Percentiles rank a stretch among this genome's conserved stretches.
Conservation (phyloP, 495 filamentous ascomycete species). For the Podospora conica region DNA sequence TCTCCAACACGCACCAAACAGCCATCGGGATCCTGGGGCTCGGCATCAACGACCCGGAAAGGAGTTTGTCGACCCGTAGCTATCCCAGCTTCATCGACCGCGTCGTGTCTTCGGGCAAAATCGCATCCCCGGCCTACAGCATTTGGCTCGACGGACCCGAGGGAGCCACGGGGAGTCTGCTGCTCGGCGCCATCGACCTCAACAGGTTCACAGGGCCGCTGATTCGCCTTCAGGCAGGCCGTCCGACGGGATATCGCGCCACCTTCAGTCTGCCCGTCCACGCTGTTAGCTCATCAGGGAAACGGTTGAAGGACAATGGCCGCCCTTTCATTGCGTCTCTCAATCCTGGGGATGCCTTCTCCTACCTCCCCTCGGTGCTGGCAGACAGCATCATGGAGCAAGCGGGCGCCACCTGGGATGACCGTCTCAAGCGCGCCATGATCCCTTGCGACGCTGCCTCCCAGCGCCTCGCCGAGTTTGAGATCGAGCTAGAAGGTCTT, state of each 20-base stretch:
- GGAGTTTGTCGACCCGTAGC: not conserved
- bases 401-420: conserved; percentile 48
- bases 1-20: conserved; percentile 40
- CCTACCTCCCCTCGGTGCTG: conserved; percentile 62
- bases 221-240: conserved; percentile 45
- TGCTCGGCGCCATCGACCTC: conserved; percentile 79
- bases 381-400: conserved; percentile 50
- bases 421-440: conserved; percentile 39
- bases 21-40: conserved; percentile 72
- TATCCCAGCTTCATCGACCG: conserved; percentile 66
- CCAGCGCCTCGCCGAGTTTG: conserved; percentile 48
- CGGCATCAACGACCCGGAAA: conserved; percentile 38
- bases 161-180: conserved; percentile 59
- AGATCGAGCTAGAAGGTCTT: conserved; percentile 45
- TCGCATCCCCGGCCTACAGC: conserved; percentile 70
- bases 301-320: conserved; percentile 36
- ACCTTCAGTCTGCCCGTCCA: conserved; percentile 63
- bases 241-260: conserved; percentile 27
- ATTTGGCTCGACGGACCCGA: conserved; percentile 67
- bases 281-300: conserved; percentile 23
- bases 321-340: conserved; percentile 28
- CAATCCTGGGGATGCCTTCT: conserved; percentile 60
- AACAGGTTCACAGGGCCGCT: conserved; percentile 65
- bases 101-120: conserved; percentile 58
- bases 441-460: conserved; percentile 58